Conservation (phyloP, 2,329 filamentous ascomycete genomes). For the Talaromyces albobiverticillius region DNA sequence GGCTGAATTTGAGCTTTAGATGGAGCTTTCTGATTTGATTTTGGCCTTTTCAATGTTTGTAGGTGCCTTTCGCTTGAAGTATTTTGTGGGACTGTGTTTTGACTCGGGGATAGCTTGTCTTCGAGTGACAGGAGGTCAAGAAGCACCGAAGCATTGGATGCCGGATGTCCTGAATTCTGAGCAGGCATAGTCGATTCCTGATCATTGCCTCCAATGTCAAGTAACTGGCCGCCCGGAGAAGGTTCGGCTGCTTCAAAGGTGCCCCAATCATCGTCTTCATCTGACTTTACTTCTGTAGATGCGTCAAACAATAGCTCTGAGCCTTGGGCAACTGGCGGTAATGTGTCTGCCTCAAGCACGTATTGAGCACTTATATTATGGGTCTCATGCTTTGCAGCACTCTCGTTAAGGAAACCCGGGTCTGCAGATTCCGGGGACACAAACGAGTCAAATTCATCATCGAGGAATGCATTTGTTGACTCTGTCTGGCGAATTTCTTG, state of each 20-base stretch:
- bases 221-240: constrained; percentile 14
- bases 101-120: constrained; percentile 16
- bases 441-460: constrained; percentile 16
- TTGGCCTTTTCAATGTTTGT: constrained; percentile 18
- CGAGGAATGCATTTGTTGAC: neutral
- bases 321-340: constrained; percentile 10
- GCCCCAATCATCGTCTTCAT: constrained; percentile 44
- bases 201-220: constrained; percentile 5
- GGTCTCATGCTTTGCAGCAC: neutral
- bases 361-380: neutral
- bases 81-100: constrained; percentile 1
- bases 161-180: neutral
- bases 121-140: constrained; percentile 29
- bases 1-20: constrained; percentile 17
- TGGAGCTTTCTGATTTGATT: constrained; percentile 20
- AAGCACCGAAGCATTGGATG: constrained; percentile 21
- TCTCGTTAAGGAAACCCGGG: neutral
- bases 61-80: constrained; percentile 5
- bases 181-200: neutral
- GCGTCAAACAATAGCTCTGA: constrained; percentile 64
- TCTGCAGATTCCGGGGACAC: constrained; percentile 8
- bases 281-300: constrained; percentile 25
- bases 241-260: constrained; percentile 40
- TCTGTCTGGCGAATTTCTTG: neutral
- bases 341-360: neutral